Evolutionary conservation across 306 rosid genomes (phyloP).

Genomic region (Neltuma alba): DNA sequence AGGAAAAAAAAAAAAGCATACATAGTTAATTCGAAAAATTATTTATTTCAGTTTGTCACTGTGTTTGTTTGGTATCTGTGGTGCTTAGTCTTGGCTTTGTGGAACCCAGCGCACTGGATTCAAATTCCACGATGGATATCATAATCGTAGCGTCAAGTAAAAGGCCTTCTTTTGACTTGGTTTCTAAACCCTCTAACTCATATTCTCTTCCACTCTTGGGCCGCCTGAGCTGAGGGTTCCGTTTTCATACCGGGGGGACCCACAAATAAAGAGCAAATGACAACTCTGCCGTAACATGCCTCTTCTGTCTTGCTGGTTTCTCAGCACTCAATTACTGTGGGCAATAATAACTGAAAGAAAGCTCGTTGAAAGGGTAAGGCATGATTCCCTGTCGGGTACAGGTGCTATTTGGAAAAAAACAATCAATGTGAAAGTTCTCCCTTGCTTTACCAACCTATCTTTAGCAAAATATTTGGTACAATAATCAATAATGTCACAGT

Average conservation of each 20-base stretch:
- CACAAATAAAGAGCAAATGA: constrained; percentile 35
- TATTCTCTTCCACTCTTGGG: background rate
- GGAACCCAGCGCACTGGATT: constrained; percentile 4
- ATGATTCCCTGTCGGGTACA: constrained; percentile 57
- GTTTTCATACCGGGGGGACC: constrained; percentile 35
- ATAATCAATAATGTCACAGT: constrained; percentile 44
- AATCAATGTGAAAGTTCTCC: constrained; percentile 41
- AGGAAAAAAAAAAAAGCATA: background rate
- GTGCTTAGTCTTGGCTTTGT: constrained; percentile 20
- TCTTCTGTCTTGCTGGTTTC: constrained; percentile 31
- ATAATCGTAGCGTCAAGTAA: constrained; percentile 13
- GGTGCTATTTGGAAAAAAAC: constrained; percentile 48
- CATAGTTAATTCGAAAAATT: background rate
- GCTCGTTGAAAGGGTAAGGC: constrained; percentile 44
- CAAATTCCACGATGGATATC: constrained; percentile 17
- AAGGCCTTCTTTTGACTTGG: background rate
- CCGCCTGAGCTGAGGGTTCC: constrained; percentile 25
- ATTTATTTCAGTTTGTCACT: background rate
- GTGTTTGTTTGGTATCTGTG: constrained; percentile 6
- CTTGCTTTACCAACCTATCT: constrained; percentile 36
- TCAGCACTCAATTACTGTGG: constrained; percentile 32
- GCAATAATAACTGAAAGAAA: constrained; percentile 30
- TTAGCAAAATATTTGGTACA: constrained; percentile 42
- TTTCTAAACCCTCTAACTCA: constrained; percentile 1
- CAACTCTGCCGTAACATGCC: constrained; percentile 41